Conservation (phyloP, 176 grass and related monocot genomes). For the Alloteropsis semialata region DNA sequence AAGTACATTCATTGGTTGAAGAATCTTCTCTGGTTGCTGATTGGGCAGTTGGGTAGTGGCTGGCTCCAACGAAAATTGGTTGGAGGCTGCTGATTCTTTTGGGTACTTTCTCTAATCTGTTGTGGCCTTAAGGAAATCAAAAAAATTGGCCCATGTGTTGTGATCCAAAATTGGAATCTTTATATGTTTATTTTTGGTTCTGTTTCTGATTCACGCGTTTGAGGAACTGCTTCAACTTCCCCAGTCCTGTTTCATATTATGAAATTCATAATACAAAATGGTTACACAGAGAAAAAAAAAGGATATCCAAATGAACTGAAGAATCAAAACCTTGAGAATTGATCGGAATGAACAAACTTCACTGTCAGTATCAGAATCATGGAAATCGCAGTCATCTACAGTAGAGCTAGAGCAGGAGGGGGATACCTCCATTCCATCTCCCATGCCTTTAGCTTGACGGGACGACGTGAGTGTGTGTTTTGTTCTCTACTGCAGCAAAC, state of each 20-base stretch:
- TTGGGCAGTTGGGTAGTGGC: slow-evolving; percentile 11
- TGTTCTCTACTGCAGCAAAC: slow-evolving; percentile 6
- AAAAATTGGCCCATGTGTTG: not conserved
- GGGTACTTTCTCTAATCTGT: not conserved
- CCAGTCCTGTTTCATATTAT: not conserved
- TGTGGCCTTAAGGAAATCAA: not conserved
- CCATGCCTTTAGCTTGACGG: not conserved
- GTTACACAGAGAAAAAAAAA: not conserved
- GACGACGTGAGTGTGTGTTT: not conserved
- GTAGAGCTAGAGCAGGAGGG: not conserved
- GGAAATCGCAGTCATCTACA: not conserved
- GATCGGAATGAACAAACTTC: not conserved
- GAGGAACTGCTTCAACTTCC: not conserved
- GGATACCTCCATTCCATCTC: not conserved
- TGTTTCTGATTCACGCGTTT: not conserved
- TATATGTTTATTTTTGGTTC: not conserved
- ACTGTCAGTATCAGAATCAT: not conserved
- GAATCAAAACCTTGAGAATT: not conserved
- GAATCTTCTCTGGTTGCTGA: slow-evolving; percentile 12
- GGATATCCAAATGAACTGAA: not conserved
- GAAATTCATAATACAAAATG: not conserved
- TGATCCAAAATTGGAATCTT: not conserved
- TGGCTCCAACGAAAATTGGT: slow-evolving; percentile 34
- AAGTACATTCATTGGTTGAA: slow-evolving; percentile 26
- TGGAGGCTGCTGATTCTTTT: slow-evolving; percentile 16